Evolutionary conservation across 2,329 filamentous ascomycete genomes (phyloP), one percentile per base, ranked within the genome.

Genomic region (Cladosporium sp.): DNA sequence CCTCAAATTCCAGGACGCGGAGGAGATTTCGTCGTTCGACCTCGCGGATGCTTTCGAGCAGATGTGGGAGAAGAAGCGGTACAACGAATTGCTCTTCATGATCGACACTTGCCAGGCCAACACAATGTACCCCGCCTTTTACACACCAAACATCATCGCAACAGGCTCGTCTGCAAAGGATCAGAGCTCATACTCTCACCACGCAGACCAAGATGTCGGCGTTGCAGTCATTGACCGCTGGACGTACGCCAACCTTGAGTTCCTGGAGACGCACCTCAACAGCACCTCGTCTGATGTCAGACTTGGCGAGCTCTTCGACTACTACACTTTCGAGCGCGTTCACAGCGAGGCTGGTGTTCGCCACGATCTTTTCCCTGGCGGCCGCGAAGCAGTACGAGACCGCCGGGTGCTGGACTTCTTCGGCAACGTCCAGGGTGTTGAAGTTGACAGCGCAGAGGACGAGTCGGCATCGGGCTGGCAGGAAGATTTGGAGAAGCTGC

Each of bases 61-160:
- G 75, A 98, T 98, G 93, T 96, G 91, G 88, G 93, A 98, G 78
- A 98, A 98, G 82, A 94, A 94, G 75, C 85, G 93, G 76, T 98
- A 97, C 70, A 88, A 97, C 68, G 93, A 98, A 71, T 84, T 98
- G 59, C 81, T 98, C 51, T 98, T 98, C 76, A 98, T 98, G 93
- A 98, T 98, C 71, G 93, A 98, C 69, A 98, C 93, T 0, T 98
- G 93, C 73, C 93, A 98, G 73, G 93, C 93, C 49, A 98, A 98
- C 69, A 98, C 93, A 27, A 96, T 98, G 90, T 98, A 95, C 73
- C 92, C 85, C 66, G 92, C 95, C 62, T 88, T 98, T 64, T 98
- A 98, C 75, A 95, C 90, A 4, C 92, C 92, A 41, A 97, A 97
- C 64, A 96, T 98, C 62, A 90, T 98, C 62, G 93, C 93, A 0